Base-by-base conservation (phyloP, 805 yeast genomes). In the Metschnikowia bowlesiae region DNA sequence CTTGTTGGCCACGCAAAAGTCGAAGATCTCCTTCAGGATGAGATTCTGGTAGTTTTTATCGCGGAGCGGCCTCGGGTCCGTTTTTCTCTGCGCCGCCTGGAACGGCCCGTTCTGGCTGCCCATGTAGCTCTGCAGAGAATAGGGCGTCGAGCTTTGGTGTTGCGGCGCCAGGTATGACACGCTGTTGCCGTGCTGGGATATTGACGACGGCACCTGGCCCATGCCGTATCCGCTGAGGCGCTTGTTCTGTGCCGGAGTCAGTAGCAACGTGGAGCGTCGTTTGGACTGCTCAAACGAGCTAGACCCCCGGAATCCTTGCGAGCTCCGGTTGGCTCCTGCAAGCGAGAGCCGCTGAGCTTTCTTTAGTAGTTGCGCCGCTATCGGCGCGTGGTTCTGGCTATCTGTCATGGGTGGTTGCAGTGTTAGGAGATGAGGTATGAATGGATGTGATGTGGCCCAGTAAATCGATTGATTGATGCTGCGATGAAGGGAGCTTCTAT, bases 21-120 rank as follows among this genome's bases (percentile, higher is more conserved):
- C 84, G 60, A 76, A 79, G 14, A 89, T 76, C 46, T 85, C 87
- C 51, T 83, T 83, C 56, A 82, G 88, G 53, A 88, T 79, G 29
- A 76, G 69, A 39, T 67, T 69, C 63, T 87, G 95, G 63, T 81
- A 89, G 53, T 73, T 76, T 54, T 78, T 79, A 64, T 89, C 96
- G 50, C 90, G 74, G 29, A 89, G 65, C 4, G 96, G 96, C 47
- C 97, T 74, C 31, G 87, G 85, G 67, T 89, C 96, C 54, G 40
- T 31, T 16, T 36, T 28, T 16, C 46, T 37, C 13, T 6, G 43
- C 7, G 51, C 32, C 22, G 28, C 46, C 22, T 31, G 48, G 30
- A 22, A 16, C 34, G 29, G 30, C 5, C 34, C 38, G 26, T 48
- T 46, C 8, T 46, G 36, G 22, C 49, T 34, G 16, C 42, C 14